Conservation (phyloP, 1,139 yeast species). For the Nadsonia commutata region DNA sequence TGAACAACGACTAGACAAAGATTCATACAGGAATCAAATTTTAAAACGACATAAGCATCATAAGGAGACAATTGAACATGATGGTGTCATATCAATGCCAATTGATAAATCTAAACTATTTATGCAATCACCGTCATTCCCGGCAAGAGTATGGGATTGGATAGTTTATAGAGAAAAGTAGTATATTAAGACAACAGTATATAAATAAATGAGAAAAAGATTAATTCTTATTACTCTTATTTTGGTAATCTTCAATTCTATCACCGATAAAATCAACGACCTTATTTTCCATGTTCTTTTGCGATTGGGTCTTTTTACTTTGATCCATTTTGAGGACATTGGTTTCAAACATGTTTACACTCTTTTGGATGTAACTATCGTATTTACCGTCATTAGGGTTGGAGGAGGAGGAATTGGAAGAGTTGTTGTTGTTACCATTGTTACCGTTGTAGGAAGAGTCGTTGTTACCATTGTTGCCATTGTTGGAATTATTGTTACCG, state of each 20-base stretch:
- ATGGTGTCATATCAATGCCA: no score
- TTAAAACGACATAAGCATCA: no score
- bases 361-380: conserved; percentile 17
- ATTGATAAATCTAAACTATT: not conserved
- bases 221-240: not conserved
- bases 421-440: conserved; percentile 4
- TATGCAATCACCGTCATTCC: not conserved
- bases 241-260: not conserved
- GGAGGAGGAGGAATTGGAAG: conserved; percentile 4
- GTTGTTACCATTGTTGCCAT: conserved; percentile 4
- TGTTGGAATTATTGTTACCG: conserved; percentile 1
- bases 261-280: not conserved
- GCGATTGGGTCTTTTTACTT: not conserved
- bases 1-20: no score
- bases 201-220: not conserved
- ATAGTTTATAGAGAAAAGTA: not conserved
- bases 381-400: conserved; percentile 10
- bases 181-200: not conserved
- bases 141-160: not conserved
- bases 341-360: conserved; percentile 10
- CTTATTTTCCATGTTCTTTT: not conserved
- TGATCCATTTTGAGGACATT: conserved; percentile 3
- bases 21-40: no score
- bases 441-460: conserved; percentile 2
- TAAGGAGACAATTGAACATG: no score